Conservation (phyloP, 2,329 filamentous ascomycete species). For the Aspergillus latus region DNA sequence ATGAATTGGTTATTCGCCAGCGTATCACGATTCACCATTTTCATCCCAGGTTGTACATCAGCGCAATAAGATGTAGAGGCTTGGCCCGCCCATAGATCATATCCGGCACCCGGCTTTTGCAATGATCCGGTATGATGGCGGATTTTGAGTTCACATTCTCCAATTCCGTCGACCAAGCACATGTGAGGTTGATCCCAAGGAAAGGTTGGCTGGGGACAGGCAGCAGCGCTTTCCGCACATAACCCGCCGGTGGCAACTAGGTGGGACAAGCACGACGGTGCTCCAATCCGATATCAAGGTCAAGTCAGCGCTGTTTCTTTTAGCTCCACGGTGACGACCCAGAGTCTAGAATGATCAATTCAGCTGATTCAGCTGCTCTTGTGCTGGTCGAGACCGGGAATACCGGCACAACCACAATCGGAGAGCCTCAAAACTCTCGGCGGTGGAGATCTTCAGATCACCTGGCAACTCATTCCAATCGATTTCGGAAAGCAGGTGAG, state of each 20-base stretch:
- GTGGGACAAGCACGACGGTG: neutral
- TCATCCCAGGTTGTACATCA: neutral
- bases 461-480: neutral
- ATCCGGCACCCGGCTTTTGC: neutral
- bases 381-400: neutral
- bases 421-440: neutral
- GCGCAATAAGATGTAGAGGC: neutral
- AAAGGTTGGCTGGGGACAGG: neutral
- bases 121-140: neutral
- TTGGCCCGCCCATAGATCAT: neutral
- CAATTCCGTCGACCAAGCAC: neutral
- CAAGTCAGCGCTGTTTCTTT: slow-evolving; percentile 5
- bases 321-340: neutral
- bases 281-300: neutral
- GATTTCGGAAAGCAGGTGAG: neutral
- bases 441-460: neutral
- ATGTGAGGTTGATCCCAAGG: slow-evolving; percentile 4
- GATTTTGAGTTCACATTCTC: neutral
- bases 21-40: neutral
- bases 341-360: neutral
- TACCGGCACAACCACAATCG: neutral
- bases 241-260: neutral
- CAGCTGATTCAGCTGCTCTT: neutral
- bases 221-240: neutral
- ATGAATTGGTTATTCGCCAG: neutral